phyloP scores from a whole-genome alignment of 1,139 yeast genomes.

The Pichia sp. region DNA sequence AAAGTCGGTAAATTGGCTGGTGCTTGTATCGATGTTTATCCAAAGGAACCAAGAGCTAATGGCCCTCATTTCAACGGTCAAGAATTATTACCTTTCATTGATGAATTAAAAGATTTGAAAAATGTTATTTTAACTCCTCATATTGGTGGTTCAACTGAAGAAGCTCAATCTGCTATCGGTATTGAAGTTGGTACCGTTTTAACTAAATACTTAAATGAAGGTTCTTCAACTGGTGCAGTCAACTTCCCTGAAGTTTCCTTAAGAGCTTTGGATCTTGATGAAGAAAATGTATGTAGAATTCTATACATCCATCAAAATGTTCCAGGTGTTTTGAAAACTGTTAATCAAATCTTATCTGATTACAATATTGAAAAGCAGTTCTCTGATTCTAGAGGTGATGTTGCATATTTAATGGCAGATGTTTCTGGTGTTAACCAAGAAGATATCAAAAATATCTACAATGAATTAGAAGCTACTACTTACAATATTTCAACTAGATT shows the following conservation, averaged over 20 bases:
- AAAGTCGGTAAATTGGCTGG: conserved; percentile 94
- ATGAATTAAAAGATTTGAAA: conserved; percentile 74
- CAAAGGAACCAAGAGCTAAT: conserved; percentile 96
- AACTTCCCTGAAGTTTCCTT: conserved; percentile 98
- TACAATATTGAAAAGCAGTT: conserved; percentile 97
- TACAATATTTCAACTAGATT: conserved; percentile 89
- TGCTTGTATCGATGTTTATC: conserved; percentile 94
- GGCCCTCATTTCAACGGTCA: conserved; percentile 69
- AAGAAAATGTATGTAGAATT: conserved; percentile 84
- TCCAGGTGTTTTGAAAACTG: conserved; percentile 97
- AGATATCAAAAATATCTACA: conserved; percentile 79
- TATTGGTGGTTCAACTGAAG: conserved; percentile 98
- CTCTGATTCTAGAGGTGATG: conserved; percentile 91
- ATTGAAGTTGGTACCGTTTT: conserved; percentile 85
- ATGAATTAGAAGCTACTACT: conserved; percentile 83
- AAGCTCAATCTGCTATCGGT: conserved; percentile 97
- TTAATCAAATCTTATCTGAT: conserved; percentile 87
- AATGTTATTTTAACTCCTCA: conserved; percentile 94
- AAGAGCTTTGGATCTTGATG: conserved; percentile 84
- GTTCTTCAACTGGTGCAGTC: conserved; percentile 92
- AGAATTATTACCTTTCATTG: conserved; percentile 72
- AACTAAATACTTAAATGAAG: conserved; percentile 91
- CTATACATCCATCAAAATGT: conserved; percentile 95
- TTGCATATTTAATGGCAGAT: conserved; percentile 98
- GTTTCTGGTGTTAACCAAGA: conserved; percentile 76